Base-by-base conservation (phyloP, 148 eudicot species). In the Rhododendron mucronatum region DNA sequence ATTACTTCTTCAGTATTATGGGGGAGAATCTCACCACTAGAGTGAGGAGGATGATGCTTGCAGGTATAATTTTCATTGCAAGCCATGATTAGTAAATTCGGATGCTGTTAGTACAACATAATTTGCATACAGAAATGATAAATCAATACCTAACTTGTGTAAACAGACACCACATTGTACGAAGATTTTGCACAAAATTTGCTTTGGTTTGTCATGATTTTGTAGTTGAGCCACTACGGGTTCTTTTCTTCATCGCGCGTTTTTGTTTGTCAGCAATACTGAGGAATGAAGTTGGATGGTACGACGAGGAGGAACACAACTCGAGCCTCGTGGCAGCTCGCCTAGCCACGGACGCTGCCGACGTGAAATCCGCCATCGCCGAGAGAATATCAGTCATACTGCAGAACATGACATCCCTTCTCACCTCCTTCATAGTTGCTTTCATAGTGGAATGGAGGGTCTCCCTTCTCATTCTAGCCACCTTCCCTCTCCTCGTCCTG, bases 201-300 rank as follows among this genome's bases (percentile, higher is more conserved):
- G 13, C 37, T 69, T 69, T 13, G 37, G 75, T 28, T 65, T 65
- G 0, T 65, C 73, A 0, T 82, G 10, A 44, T 1, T 55, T 20
- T 28, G 47, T 28, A 2, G 51, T 59, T 82, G 28, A 48, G 37
- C 10, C 61, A 5, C 30, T 26, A 28, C 6, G 82, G 44, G 41
- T 81, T 81, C 28, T 20, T 50, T 78, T 21, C 3, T 2, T 41
- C 26, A 45, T n/a, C 5, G 28, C 4, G 9, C 14, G 26, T 53
- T 7, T 41, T 33, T 77, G 39, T 80, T 85, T 79, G 85, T 61
- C 92, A 97, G 98, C 98, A 48, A 95, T 97, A n/a, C 81, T 97
- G 88, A 92, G 95, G 95, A 97, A 97, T 87, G 99, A 97, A 92
- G 98, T 97, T 14, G 99, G 98, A 86, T 97, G 99, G 98, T 97